Conservation (phyloP, 1,284 basidiomycete genomes). For the Acaromyces ingoldii region DNA sequence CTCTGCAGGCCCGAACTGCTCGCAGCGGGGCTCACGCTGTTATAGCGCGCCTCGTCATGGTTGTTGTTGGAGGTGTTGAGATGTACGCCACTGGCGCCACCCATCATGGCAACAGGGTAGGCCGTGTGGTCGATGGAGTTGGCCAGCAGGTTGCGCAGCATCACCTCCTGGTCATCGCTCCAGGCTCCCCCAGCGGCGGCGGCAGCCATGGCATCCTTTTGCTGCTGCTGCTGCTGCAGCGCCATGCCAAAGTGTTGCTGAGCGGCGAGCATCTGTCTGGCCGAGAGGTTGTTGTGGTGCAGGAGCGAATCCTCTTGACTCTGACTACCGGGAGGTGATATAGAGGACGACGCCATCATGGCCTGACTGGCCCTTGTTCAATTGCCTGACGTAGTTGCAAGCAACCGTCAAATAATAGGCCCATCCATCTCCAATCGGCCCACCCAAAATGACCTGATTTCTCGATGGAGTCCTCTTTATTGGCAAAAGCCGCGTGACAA, state of each 20-base stretch:
- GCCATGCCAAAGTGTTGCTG: slow-evolving; percentile 17
- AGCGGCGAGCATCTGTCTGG: slow-evolving; percentile 10
- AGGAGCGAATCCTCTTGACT: background rate
- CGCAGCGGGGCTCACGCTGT: slow-evolving; percentile 9
- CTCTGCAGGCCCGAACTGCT: slow-evolving; percentile 26
- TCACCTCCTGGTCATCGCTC: slow-evolving; percentile 26
- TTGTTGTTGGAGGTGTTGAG: background rate
- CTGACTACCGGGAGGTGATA: too few relatives aligned
- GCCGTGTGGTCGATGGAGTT: slow-evolving; percentile 8
- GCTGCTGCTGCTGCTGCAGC: slow-evolving; percentile 8
- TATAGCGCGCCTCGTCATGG: background rate
- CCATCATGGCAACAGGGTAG: background rate
- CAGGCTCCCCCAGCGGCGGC: slow-evolving; percentile 13
- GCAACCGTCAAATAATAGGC: too few relatives aligned
- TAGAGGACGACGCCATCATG: too few relatives aligned
- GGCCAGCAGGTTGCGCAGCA: slow-evolving; percentile 27
- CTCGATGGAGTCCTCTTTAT: too few relatives aligned
- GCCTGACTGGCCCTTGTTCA: too few relatives aligned
- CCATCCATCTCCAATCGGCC: too few relatives aligned
- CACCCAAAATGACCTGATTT: too few relatives aligned
- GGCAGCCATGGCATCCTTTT: slow-evolving; percentile 14
- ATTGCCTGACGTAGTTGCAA: too few relatives aligned
- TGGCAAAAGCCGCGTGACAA: too few relatives aligned
- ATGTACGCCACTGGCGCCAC: slow-evolving; percentile 3
- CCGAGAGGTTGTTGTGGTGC: background rate